Evolutionary conservation across 2,329 filamentous ascomycete species (phyloP).

Genomic region (Pseudocercospora musae): DNA sequence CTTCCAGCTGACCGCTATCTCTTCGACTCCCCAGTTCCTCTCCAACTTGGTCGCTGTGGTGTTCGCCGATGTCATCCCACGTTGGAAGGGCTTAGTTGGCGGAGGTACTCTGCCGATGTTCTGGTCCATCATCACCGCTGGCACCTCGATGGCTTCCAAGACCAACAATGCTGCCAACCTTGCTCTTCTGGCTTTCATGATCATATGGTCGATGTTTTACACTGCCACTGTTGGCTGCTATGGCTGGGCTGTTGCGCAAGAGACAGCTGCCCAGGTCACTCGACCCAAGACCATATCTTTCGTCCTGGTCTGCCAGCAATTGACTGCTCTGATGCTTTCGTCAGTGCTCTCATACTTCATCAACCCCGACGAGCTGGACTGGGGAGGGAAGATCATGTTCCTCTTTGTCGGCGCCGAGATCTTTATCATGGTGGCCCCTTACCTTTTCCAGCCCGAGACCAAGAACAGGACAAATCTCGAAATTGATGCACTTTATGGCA

Average conservation of each 20-base stretch:
- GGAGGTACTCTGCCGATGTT: conserved; percentile 25
- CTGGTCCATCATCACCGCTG: conserved; percentile 27
- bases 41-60: conserved; percentile 26
- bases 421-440: conserved; percentile 34
- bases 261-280: conserved; percentile 25
- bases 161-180: conserved; percentile 24
- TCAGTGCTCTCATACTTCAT: conserved; percentile 40
- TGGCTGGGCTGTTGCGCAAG: conserved; percentile 29
- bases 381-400: conserved; percentile 41
- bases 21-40: conserved; percentile 24
- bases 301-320: conserved; percentile 32
- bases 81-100: conserved; percentile 25
- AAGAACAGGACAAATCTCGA: conserved; percentile 40
- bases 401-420: conserved; percentile 38
- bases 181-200: conserved; percentile 28
- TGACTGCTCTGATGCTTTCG: conserved; percentile 38
- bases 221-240: conserved; percentile 28
- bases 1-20: conserved; percentile 26
- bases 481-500: conserved; percentile 31
- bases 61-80: conserved; percentile 24
- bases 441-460: conserved; percentile 40
- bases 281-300: conserved; percentile 29
- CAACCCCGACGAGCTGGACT: conserved; percentile 40
- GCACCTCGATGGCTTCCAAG: conserved; percentile 22
- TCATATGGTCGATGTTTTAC: conserved; percentile 30